Evolutionary conservation across 805 yeast genomes (phyloP).

Genomic region (Candida multigemmis): DNA sequence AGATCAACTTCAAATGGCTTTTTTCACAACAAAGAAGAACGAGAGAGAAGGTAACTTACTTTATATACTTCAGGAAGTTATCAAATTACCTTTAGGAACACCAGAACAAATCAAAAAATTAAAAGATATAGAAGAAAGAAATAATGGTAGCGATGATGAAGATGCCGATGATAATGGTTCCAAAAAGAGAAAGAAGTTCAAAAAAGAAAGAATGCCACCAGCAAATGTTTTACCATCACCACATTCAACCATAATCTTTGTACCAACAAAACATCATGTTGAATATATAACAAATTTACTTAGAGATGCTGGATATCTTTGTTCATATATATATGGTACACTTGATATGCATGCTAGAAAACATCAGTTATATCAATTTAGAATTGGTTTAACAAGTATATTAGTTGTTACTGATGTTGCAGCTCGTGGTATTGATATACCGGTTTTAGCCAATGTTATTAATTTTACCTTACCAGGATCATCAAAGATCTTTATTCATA

Average conservation of each 20-base stretch:
- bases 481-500: conserved; percentile 88
- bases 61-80: conserved; percentile 70
- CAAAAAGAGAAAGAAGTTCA: conserved; percentile 30
- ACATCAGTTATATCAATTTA: conserved; percentile 75
- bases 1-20: conserved; percentile 85
- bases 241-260: conserved; percentile 84
- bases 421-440: conserved; percentile 98
- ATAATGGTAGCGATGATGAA: conserved; percentile 47
- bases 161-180: conserved; percentile 26
- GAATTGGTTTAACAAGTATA: conserved; percentile 76
- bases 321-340: conserved; percentile 87
- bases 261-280: conserved; percentile 96
- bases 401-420: conserved; percentile 97
- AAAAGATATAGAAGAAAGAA: conserved; percentile 36
- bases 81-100: conserved; percentile 75
- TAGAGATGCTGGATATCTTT: conserved; percentile 73
- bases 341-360: conserved; percentile 93
- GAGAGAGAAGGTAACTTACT: conserved; percentile 88
- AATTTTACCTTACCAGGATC: conserved; percentile 87
- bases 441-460: conserved; percentile 88
- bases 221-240: conserved; percentile 82
- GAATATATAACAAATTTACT: conserved; percentile 74
- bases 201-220: conserved; percentile 55
- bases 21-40: conserved; percentile 66
- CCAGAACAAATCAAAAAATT: conserved; percentile 54